phyloP scores from a whole-genome alignment of 2,329 filamentous ascomycete genomes.

The Fusarium sp. region DNA sequence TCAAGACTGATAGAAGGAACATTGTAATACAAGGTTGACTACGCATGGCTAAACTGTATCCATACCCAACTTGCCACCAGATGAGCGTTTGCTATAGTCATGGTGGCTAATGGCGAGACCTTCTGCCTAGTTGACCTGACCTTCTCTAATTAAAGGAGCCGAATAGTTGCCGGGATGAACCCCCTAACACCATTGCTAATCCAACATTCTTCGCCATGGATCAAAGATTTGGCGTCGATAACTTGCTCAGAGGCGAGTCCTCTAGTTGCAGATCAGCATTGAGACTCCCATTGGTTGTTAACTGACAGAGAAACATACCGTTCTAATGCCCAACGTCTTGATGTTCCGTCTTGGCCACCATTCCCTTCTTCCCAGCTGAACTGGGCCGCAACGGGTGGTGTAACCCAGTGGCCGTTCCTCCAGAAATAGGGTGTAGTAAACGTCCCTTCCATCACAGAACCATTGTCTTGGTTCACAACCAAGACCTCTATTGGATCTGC shows the following conservation, averaged over 20 bases:
- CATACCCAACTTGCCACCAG: constrained; percentile 20
- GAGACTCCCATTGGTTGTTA: neutral
- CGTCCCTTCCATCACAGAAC: constrained; percentile 86
- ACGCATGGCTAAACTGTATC: neutral
- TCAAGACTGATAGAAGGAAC: neutral
- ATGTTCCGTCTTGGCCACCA: constrained; percentile 87
- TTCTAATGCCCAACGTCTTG: constrained; percentile 84
- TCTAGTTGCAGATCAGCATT: constrained; percentile 49
- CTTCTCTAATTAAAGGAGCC: constrained; percentile 30
- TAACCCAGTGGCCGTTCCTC: constrained; percentile 80
- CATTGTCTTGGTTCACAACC: constrained; percentile 70
- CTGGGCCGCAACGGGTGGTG: constrained; percentile 71
- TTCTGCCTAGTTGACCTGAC: neutral
- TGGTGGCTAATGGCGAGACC: neutral
- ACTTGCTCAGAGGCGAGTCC: constrained; percentile 74
- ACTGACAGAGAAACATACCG: constrained; percentile 57
- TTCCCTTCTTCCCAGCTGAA: constrained; percentile 60
- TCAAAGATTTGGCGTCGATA: constrained; percentile 70
- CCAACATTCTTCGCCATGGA: constrained; percentile 84
- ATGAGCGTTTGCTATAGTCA: neutral
- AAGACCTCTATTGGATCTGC: constrained; percentile 77
- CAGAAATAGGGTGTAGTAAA: constrained; percentile 86
- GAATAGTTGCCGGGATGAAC: constrained; percentile 69
- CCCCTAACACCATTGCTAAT: constrained; percentile 90
- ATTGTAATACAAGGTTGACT: constrained; percentile 12